Conservation (phyloP, 257 asterid genomes). For the Solanum appendiculatum region DNA sequence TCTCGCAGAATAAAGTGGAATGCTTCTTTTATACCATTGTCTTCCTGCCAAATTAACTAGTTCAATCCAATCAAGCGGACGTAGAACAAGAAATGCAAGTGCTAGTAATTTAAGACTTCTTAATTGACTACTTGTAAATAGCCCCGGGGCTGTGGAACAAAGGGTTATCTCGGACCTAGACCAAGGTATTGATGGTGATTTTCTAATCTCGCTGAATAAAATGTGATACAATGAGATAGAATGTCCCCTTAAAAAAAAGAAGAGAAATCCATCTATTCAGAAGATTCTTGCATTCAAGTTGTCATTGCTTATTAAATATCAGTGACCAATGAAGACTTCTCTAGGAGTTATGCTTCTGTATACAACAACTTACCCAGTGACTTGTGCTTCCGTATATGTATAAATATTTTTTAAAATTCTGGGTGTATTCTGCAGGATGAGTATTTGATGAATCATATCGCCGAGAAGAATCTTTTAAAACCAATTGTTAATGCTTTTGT, state of each 20-base stretch:
- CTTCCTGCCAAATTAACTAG: too few relatives aligned
- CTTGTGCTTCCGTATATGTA: not conserved
- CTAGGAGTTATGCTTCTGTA: not conserved
- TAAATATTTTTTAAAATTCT: not conserved
- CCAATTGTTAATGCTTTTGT: slow-evolving; percentile 81
- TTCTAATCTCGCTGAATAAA: not conserved
- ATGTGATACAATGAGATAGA: not conserved
- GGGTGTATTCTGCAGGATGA: slow-evolving; percentile 70
- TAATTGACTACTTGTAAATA: too few relatives aligned
- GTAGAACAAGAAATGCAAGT: too few relatives aligned
- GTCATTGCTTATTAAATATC: not conserved
- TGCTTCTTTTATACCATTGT: too few relatives aligned
- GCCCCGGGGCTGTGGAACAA: too few relatives aligned
- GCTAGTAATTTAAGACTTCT: too few relatives aligned
- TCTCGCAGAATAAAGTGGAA: too few relatives aligned
- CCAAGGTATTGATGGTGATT: not conserved
- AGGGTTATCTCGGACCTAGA: not conserved
- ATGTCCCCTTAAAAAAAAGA: not conserved
- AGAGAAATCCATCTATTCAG: not conserved
- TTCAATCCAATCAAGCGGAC: too few relatives aligned
- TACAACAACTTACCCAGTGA: not conserved
- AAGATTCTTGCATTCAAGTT: not conserved
- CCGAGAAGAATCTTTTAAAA: slow-evolving; percentile 61
- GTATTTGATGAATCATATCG: slow-evolving; percentile 75
- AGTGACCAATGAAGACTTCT: not conserved